Percentiles rank a stretch among this genome's conserved stretches.
These are phyloP conservation scores for Penicillium taxi DNA, from an alignment of 495 filamentous ascomycete genomes.

Conservation along the genomic window DNA sequence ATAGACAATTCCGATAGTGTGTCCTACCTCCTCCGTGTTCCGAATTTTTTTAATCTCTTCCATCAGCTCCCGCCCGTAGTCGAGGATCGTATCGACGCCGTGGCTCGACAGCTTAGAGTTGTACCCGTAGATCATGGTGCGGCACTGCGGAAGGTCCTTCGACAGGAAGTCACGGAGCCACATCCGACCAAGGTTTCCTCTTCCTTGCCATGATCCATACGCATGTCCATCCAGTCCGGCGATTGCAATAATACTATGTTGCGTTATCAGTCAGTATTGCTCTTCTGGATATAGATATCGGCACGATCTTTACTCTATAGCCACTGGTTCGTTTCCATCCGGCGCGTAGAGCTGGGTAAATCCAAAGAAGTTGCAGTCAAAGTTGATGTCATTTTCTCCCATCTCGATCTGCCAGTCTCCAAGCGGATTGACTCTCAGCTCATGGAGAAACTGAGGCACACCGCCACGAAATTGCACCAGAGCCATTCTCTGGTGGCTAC, in stretches of 20 bases:
- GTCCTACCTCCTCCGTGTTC: slow-evolving; percentile 9
- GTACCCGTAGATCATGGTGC: slow-evolving; percentile 33
- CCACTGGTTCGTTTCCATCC: slow-evolving; percentile 5
- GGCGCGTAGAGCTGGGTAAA: slow-evolving; percentile 12
- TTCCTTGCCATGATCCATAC: slow-evolving; percentile 29
- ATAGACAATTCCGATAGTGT: neutral
- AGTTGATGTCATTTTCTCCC: slow-evolving; percentile 7
- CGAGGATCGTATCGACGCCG: slow-evolving; percentile 12
- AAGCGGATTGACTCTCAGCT: slow-evolving; percentile 6
- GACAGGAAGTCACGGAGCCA: slow-evolving; percentile 33
- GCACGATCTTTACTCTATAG: slow-evolving; percentile 8
- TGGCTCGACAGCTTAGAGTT: slow-evolving; percentile 21
- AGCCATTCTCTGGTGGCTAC: slow-evolving; percentile 7
- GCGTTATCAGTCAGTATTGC: neutral
- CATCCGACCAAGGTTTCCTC: slow-evolving; percentile 19
- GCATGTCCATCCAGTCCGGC: slow-evolving; percentile 11
- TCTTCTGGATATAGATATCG: slow-evolving; percentile 3
- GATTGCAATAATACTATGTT: slow-evolving; percentile 26
- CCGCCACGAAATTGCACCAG: slow-evolving; percentile 8
- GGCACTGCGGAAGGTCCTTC: slow-evolving; percentile 20
- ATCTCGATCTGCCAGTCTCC: slow-evolving; percentile 10
- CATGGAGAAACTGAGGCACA: slow-evolving; percentile 9
- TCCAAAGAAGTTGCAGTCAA: slow-evolving; percentile 12
- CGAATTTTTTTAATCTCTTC: slow-evolving; percentile 15
- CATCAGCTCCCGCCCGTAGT: slow-evolving; percentile 21